phyloP scores from a whole-genome alignment of 2,329 filamentous ascomycete species.

The Ascochyta koolunga region DNA sequence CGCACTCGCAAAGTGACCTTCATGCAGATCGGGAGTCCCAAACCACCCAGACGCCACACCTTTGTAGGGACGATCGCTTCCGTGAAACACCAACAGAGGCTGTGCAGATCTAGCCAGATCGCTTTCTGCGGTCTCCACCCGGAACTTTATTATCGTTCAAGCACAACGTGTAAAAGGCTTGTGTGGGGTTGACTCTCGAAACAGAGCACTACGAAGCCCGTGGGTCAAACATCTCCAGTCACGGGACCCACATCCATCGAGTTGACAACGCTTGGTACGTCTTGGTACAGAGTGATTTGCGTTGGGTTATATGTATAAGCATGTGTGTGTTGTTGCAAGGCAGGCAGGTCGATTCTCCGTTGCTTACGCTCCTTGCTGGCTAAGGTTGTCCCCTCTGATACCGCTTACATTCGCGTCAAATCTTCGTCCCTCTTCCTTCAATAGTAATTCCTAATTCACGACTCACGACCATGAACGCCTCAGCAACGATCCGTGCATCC shows the following conservation, averaged over 20 bases:
- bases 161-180: conserved; percentile 21
- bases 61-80: background rate
- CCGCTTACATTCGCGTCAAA: background rate
- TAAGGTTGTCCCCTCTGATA: conserved; percentile 5
- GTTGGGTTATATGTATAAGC: conserved; percentile 3
- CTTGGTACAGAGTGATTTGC: background rate
- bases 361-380: conserved; percentile 14
- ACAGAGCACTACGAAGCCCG: conserved; percentile 8
- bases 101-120: conserved; percentile 12
- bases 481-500: conserved; percentile 35
- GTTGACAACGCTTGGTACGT: conserved; percentile 2
- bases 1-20: background rate
- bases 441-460: conserved; percentile 13
- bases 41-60: conserved; percentile 3
- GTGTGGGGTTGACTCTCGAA: conserved; percentile 17
- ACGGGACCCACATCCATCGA: conserved; percentile 6
- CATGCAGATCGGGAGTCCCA: conserved; percentile 2
- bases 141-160: conserved; percentile 8
- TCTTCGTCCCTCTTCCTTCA: background rate
- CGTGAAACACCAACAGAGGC: conserved; percentile 14
- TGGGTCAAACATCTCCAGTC: conserved; percentile 25
- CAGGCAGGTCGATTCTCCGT: conserved; percentile 6
- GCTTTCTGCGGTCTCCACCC: background rate
- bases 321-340: background rate
- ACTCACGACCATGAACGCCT: conserved; percentile 34